These are phyloP conservation scores for Trichoderma afroharzianum DNA, from an alignment of 2,329 filamentous ascomycete genomes.

Conservation along the genomic window DNA sequence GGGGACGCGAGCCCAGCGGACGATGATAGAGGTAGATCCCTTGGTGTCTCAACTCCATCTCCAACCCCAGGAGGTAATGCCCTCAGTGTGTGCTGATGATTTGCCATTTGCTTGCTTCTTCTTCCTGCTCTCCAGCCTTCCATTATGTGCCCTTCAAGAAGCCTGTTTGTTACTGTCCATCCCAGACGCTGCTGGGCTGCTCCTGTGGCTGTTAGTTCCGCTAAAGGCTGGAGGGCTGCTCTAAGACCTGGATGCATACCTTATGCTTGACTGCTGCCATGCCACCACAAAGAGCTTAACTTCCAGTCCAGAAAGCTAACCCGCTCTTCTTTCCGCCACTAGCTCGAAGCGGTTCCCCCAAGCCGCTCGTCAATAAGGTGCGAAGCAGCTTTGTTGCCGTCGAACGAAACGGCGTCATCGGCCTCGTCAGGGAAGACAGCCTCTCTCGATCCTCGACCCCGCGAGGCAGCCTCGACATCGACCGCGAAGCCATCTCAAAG, in stretches of 20 bases:
- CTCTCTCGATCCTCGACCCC: constrained; percentile 35
- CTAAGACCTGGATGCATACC: neutral
- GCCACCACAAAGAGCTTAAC: neutral
- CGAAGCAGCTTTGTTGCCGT: constrained; percentile 72
- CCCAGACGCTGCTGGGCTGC: constrained; percentile 14
- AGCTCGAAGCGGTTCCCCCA: constrained; percentile 44
- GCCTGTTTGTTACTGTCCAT: constrained; percentile 11
- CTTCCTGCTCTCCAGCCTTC: constrained; percentile 53
- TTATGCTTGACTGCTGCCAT: neutral
- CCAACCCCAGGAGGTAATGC: constrained; percentile 22
- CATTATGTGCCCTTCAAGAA: constrained; percentile 8
- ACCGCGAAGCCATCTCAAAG: constrained; percentile 32
- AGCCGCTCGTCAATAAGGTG: constrained; percentile 72
- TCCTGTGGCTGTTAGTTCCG: constrained; percentile 14
- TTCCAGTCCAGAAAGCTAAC: constrained; percentile 15
- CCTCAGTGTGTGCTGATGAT: constrained; percentile 20
- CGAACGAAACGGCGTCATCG: constrained; percentile 60
- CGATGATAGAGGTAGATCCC: constrained; percentile 68
- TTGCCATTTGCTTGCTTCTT: constrained; percentile 2
- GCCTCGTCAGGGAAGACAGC: constrained; percentile 43
- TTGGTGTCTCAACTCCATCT: constrained; percentile 43
- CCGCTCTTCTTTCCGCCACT: constrained; percentile 24
- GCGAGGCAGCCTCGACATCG: constrained; percentile 36
- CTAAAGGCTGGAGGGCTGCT: neutral
- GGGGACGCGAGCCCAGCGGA: constrained; percentile 58